These are phyloP conservation scores for Mycogone perniciosa DNA, from an alignment of 2,329 filamentous ascomycete genomes.

Conservation along the genomic window DNA sequence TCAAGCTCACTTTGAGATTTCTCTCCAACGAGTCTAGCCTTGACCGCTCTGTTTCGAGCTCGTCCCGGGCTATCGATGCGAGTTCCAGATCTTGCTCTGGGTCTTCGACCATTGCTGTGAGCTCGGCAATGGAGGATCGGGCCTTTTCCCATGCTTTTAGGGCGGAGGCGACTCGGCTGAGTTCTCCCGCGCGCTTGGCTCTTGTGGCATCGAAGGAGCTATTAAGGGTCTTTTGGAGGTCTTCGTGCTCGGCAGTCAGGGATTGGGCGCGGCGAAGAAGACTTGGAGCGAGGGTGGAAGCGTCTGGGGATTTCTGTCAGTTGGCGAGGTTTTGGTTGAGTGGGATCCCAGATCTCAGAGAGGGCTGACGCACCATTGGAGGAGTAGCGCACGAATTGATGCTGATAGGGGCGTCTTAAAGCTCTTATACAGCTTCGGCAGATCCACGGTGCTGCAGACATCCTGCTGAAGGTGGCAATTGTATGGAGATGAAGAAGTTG, in stretches of 20 bases:
- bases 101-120: conserved; percentile 41
- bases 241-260: conserved; percentile 51
- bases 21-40: conserved; percentile 58
- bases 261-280: conserved; percentile 55
- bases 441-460: conserved; percentile 31
- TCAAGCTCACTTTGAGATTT: conserved; percentile 67
- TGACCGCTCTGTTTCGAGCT: conserved; percentile 60
- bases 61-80: conserved; percentile 70
- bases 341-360: not conserved
- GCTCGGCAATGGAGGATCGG: conserved; percentile 47
- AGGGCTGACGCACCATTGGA: conserved; percentile 25
- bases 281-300: conserved; percentile 39
- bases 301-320: conserved; percentile 4
- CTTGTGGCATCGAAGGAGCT: conserved; percentile 50
- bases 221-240: conserved; percentile 45
- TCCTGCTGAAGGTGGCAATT: conserved; percentile 14
- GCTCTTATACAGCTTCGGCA: conserved; percentile 30
- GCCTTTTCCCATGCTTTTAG: conserved; percentile 54
- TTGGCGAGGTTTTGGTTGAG: not conserved
- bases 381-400: conserved; percentile 25
- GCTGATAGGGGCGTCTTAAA: conserved; percentile 19
- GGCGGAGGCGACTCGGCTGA: conserved; percentile 50
- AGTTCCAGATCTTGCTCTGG: conserved; percentile 60
- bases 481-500: not conserved
- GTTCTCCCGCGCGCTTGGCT: conserved; percentile 56